phyloP scores from a whole-genome alignment of 2,329 filamentous ascomycete species.

The Calonectria naviculata region DNA sequence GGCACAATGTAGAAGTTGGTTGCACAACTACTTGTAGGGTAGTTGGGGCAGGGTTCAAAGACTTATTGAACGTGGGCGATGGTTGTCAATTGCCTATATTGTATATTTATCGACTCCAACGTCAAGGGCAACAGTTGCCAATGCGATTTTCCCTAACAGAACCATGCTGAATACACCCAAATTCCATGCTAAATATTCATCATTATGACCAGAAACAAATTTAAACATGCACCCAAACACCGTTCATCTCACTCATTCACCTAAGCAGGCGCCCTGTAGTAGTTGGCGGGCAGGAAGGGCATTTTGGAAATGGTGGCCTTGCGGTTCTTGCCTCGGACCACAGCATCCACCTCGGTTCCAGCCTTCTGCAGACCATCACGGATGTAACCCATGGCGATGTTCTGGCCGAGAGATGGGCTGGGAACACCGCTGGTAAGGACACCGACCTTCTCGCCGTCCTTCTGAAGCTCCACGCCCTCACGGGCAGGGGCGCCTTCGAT shows the following conservation, averaged over 20 bases:
- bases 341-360: slow-evolving; percentile 82
- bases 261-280: slow-evolving; percentile 56
- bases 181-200: neutral
- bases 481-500: slow-evolving; percentile 89
- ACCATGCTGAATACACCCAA: slow-evolving; percentile 14
- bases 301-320: slow-evolving; percentile 85
- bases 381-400: slow-evolving; percentile 97
- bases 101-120: slow-evolving; percentile 9
- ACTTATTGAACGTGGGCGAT: neutral
- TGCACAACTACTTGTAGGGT: neutral
- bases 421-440: slow-evolving; percentile 90
- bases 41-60: neutral
- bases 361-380: slow-evolving; percentile 84
- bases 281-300: slow-evolving; percentile 87
- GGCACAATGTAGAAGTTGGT: too few species aligned
- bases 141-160: slow-evolving; percentile 13
- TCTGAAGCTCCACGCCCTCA: slow-evolving; percentile 85
- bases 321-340: slow-evolving; percentile 81
- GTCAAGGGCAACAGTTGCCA: neutral
- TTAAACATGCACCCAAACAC: neutral
- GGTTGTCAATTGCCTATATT: neutral
- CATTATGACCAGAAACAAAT: slow-evolving; percentile 4
- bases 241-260: neutral
- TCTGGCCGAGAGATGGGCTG: slow-evolving; percentile 85
- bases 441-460: slow-evolving; percentile 76